phyloP scores from a whole-genome alignment of 2,329 filamentous ascomycete genomes.

The Thermomyces lanuginosus region DNA sequence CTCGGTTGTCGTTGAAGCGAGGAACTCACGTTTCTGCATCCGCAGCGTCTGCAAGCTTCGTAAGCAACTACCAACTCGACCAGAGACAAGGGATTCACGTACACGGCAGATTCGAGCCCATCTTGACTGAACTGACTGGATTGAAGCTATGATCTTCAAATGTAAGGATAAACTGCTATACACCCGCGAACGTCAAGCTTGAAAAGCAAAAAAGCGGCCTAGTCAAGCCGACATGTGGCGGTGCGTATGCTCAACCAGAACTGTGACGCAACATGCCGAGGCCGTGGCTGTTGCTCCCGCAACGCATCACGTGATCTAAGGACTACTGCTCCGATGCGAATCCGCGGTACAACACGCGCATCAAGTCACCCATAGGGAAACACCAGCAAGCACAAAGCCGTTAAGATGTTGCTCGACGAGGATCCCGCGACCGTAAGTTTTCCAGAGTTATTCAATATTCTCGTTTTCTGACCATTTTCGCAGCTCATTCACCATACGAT shows the following conservation, averaged over 20 bases:
- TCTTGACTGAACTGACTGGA: constrained; percentile 8
- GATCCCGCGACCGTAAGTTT: constrained; percentile 63
- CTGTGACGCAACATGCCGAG: constrained; percentile 6
- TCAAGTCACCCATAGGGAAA: no score
- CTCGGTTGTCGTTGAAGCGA: not conserved
- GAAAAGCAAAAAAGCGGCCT: constrained; percentile 6
- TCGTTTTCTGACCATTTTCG: not conserved
- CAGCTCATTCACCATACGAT: constrained; percentile 86
- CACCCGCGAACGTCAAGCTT: constrained; percentile 1
- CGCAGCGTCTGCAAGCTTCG: constrained; percentile 55
- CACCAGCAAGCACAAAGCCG: constrained; percentile 7
- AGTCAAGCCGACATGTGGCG: constrained; percentile 18
- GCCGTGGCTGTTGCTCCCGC: constrained; percentile 25
- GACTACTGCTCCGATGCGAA: no score
- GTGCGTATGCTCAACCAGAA: constrained; percentile 9
- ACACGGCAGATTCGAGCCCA: constrained; percentile 37
- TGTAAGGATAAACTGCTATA: not conserved
- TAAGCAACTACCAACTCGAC: constrained; percentile 1
- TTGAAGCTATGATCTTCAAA: no score
- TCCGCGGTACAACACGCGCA: no score
- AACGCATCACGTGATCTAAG: constrained; percentile 12
- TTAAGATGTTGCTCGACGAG: constrained; percentile 83
- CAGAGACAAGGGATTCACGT: constrained; percentile 11
- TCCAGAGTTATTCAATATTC: constrained; percentile 2
- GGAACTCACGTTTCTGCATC: constrained; percentile 74